Percentiles rank a stretch among this genome's conserved stretches.
Conservation (phyloP, 2,329 filamentous ascomycete genomes). For the Myriosclerotinia duriaeana region DNA sequence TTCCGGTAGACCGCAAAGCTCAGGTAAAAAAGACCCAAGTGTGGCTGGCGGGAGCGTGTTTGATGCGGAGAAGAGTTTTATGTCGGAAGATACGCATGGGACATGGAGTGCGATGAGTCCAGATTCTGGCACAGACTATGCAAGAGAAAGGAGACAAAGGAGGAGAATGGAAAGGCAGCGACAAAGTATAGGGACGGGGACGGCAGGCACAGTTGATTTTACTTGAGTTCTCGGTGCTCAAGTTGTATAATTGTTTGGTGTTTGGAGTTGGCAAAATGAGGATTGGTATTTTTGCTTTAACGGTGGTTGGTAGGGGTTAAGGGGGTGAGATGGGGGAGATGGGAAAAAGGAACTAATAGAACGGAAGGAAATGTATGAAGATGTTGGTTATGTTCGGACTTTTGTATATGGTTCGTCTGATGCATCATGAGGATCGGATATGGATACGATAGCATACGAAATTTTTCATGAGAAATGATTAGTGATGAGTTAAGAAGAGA, state of each 20-base stretch:
- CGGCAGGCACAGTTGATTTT: conserved; percentile 18
- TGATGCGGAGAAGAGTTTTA: conserved; percentile 30
- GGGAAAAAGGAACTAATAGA: background rate
- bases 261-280: conserved; percentile 9
- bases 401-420: conserved; percentile 3
- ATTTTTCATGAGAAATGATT: background rate
- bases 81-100: conserved; percentile 38
- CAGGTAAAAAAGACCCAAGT: conserved; percentile 32
- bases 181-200: conserved; percentile 11
- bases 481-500: background rate
- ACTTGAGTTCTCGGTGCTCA: conserved; percentile 6
- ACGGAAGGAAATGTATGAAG: conserved; percentile 12
- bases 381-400: background rate
- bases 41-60: conserved; percentile 21
- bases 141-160: conserved; percentile 55
- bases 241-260: conserved; percentile 13
- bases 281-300: background rate
- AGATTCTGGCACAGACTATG: conserved; percentile 36
- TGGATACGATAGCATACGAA: background rate
- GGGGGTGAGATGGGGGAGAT: background rate
- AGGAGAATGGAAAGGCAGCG: conserved; percentile 56
- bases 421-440: background rate
- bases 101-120: conserved; percentile 41
- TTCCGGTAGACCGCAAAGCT: conserved; percentile 33
- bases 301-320: background rate